Conservation (phyloP, 805 yeast genomes). For the Candida piceae region DNA sequence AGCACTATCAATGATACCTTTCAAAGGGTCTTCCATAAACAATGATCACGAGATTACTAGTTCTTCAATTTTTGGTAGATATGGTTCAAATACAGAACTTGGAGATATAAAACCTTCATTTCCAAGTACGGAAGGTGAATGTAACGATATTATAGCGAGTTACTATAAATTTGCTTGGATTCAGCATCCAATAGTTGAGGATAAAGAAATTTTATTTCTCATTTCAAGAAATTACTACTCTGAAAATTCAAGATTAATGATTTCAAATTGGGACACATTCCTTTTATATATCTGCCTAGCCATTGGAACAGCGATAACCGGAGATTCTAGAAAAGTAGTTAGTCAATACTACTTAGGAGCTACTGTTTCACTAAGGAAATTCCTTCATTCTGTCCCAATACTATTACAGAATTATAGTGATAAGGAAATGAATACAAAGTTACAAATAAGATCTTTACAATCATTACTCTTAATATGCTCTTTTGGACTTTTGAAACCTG, state of each 20-base stretch:
- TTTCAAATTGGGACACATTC: constrained; percentile 12
- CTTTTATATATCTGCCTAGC: constrained; percentile 11
- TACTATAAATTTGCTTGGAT: constrained; percentile 18
- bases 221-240: background rate
- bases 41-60: constrained; percentile 9
- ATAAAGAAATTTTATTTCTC: constrained; percentile 4
- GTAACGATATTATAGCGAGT: constrained; percentile 7
- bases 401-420: constrained; percentile 1
- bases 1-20: constrained; percentile 14
- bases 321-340: constrained; percentile 6
- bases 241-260: background rate
- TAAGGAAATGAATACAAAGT: background rate
- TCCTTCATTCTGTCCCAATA: constrained; percentile 8
- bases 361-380: constrained; percentile 9
- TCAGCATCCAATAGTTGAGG: constrained; percentile 17
- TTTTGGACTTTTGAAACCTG: constrained; percentile 41
- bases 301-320: constrained; percentile 14
- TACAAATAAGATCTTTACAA: constrained; percentile 34
- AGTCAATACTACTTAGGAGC: constrained; percentile 11
- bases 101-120: constrained; percentile 1
- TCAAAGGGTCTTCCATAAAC: constrained; percentile 3
- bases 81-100: constrained; percentile 2
- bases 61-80: constrained; percentile 13
- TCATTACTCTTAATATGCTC: constrained; percentile 35
- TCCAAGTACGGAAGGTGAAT: constrained; percentile 5